Conservation (phyloP, 768 basidiomycete species). For the Tylopilus subfusipes region DNA sequence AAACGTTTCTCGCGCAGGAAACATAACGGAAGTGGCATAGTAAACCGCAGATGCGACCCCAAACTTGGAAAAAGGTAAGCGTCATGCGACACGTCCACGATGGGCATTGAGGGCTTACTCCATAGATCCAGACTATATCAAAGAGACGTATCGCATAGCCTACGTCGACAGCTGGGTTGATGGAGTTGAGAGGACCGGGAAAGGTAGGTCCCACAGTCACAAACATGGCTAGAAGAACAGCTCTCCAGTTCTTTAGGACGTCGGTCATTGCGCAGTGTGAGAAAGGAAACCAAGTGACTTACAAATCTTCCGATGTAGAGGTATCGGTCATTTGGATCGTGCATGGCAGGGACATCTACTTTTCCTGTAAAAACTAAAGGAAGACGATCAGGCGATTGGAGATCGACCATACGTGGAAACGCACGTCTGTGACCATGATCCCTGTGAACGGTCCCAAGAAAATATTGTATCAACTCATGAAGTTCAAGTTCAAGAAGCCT, state of each 20-base stretch:
- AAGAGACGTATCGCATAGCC: slow-evolving; percentile 57
- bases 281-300: slow-evolving; percentile 27
- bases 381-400: background rate
- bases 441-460: slow-evolving; percentile 85
- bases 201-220: slow-evolving; percentile 67
- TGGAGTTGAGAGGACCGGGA: slow-evolving; percentile 73
- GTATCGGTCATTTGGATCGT: slow-evolving; percentile 75
- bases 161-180: slow-evolving; percentile 61
- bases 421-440: slow-evolving; percentile 59
- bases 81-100: background rate
- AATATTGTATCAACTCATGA: slow-evolving; percentile 83
- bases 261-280: background rate
- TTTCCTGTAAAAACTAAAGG: slow-evolving; percentile 59
- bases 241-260: slow-evolving; percentile 70
- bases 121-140: slow-evolving; percentile 74
- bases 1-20: slow-evolving; percentile 27
- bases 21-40: slow-evolving; percentile 23
- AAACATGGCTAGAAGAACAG: slow-evolving; percentile 62
- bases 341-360: slow-evolving; percentile 83
- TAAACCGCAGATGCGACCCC: slow-evolving; percentile 23
- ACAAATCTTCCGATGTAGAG: slow-evolving; percentile 74
- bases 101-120: slow-evolving; percentile 41
- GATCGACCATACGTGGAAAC: slow-evolving; percentile 21
- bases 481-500: slow-evolving; percentile 69
- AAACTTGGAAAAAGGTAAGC: slow-evolving; percentile 14